Evolutionary conservation across 164 flowering plant genomes (phyloP), one percentile per base, ranked within the genome.

Genomic region (Platanus orientalis): DNA sequence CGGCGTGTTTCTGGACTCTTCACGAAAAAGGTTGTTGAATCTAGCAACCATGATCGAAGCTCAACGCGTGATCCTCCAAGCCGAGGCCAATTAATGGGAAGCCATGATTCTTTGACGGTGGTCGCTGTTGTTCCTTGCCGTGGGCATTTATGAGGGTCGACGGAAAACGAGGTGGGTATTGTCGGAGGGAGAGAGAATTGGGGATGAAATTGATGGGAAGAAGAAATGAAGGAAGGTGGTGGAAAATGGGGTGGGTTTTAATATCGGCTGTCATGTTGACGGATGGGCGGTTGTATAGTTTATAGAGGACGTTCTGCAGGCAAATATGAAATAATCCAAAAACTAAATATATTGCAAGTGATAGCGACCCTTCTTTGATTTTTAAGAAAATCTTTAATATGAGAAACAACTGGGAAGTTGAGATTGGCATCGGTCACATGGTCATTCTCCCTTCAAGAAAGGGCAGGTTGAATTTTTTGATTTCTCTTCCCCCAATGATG

Each of bases 281-380:
- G 78, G 85, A 73, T 73, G 58, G 62, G 69, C 57, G 54, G 29
- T 62, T 64, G 36, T 45, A 61, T 78, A 48, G 69, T 72, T 77
- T 65, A 72, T 64, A 28, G 20, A 65, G 79, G 85, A 80, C 88
- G 88, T 85, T n/a, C n/a, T n/a, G 90, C 83, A 78, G 76, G 69
- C 79, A 77, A 75, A 77, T 77, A 80, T 66, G 66, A 40, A 53
- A 40, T 51, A 64, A 58, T 70, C 62, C 21, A 47, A 70, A 32
- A 32, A 64, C 51, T 26, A 29, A 58, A 40, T 58, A 30, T 69
- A 53, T 36, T 68, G 30, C 30, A 51, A 54, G 32, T 50, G 75
- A 77, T 69, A 58, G 62, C 44, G 72, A 67, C 76, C 66, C 40
- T 30, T 23, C 45, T 19, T 57, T 57, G 9, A 24, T 51, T 54